Evolutionary conservation across 768 basidiomycete species (phyloP).

Genomic region (Gloeostereum incarnatum): DNA sequence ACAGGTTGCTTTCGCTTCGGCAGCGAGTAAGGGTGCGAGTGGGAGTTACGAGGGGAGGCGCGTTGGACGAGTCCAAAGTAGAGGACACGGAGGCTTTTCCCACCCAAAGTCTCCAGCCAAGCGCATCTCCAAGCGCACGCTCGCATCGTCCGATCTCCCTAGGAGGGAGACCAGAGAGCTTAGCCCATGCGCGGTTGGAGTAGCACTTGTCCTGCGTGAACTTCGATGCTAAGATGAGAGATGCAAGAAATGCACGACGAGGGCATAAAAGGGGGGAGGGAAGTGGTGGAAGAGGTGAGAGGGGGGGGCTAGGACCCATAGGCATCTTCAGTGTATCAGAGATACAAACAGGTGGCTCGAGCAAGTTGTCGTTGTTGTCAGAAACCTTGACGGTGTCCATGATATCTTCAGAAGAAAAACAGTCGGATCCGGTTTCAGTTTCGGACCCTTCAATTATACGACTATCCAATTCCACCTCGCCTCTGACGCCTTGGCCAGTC

Average conservation of each 20-base stretch:
- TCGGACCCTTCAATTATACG: slow-evolving; percentile 32
- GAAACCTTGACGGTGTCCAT: slow-evolving; percentile 36
- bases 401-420: slow-evolving; percentile 19
- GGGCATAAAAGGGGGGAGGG: slow-evolving; percentile 83
- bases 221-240: slow-evolving; percentile 84
- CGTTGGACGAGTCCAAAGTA: slow-evolving; percentile 10
- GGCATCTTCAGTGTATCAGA: slow-evolving; percentile 4
- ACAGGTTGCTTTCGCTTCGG: slow-evolving; percentile 38
- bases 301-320: slow-evolving; percentile 10
- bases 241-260: slow-evolving; percentile 80
- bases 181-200: slow-evolving; percentile 91
- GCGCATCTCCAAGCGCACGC: slow-evolving; percentile 75
- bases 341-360: slow-evolving; percentile 8
- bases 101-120: slow-evolving; percentile 92
- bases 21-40: slow-evolving; percentile 34
- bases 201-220: slow-evolving; percentile 92
- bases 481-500: slow-evolving; percentile 27
- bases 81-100: slow-evolving; percentile 45
- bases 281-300: slow-evolving; percentile 26
- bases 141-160: slow-evolving; percentile 86
- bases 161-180: slow-evolving; percentile 80
- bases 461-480: slow-evolving; percentile 30
- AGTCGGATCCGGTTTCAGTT: slow-evolving; percentile 31
- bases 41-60: slow-evolving; percentile 11
- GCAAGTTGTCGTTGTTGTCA: slow-evolving; percentile 17